Evolutionary conservation across 495 filamentous ascomycete genomes (phyloP), one percentile per base, ranked within the genome.

Genomic region (Penicillium ucsense): DNA sequence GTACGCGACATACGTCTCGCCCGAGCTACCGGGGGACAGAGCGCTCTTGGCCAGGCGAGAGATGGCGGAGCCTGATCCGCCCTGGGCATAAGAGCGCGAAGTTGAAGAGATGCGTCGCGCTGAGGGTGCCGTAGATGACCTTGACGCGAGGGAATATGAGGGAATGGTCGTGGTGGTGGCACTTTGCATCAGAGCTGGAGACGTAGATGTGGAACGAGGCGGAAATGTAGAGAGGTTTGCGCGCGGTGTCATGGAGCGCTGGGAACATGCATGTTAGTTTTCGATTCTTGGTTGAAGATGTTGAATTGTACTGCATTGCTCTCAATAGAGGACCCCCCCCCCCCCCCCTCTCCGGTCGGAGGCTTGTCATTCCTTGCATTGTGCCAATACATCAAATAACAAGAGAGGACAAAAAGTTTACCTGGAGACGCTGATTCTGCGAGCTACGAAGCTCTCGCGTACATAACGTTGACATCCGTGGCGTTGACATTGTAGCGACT

Each of bases 1-100:
- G 56, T 86, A 88, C 9, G 86, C 85, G 31, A 84, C 71, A 59
- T 92, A 94, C 2, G 81, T 83, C 49, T 86, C 81, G 8, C 76
- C 76, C 0, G 77, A 61, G 4, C 57, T 67, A 10, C 66, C 66
- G 9, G 67, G 62, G 8, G 62, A 60, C 32, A 53, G 49, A 2
- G 66, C 56, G 65, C 60, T 52, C 37, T 56, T 63, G 12, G 64
- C 59, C 47, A 69, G 48, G 46, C 62, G 52, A 43, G 73, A 59
- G 47, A 53, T 48, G 31, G 47, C 35, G 30, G 51, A 45, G 48
- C 54, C 20, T 2, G 20, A 20, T 20, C 20, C 20, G 20, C 20
- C 45, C 34, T 50, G 41, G 5, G 52, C 50, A 32, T 54, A 54
- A 12, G 42, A 52, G 46, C 39, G 38, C 28, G 10, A 3, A 10